Base-by-base conservation (phyloP, 2,329 filamentous ascomycete species). In the Didymella keratinophila region DNA sequence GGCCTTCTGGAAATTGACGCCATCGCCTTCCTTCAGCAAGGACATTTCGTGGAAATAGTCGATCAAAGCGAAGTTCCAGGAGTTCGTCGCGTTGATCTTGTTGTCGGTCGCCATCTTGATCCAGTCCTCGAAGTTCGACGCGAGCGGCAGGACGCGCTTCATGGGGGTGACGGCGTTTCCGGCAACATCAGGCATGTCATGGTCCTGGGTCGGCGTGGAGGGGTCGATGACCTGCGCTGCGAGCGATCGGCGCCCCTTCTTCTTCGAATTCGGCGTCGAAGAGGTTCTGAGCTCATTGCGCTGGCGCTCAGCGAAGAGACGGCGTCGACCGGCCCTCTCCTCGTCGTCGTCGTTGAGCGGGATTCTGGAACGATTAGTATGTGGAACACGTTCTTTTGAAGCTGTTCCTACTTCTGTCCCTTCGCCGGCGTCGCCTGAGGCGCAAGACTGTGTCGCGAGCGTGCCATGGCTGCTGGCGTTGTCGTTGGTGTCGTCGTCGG, bases 61-160 rank as follows among this genome's bases (percentile, higher is more conserved):
- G 74, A 99, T 99, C 18, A 99, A 86, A n/a, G 95, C 95, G 79
- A 99, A 98, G 78, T 98, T 98, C 95, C 95, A 99, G 28, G 93
- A 97, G 78, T 99, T 99, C 59, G 90, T 88, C 47, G 95, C 94
- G 76, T 98, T 99, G 83, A 99, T 99, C 76, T 83, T 84, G 71
- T 99, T 99, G 81, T 99, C 95, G 16, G 95, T 98, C 2, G 95
- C 95, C 93, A 99, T 96, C 84, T 98, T 99, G 93, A 99, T 98
- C 95, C 94, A 98, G 76, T 99, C 95, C 77, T 99, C 95, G 71
- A 98, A 99, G 79, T 99, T 99, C 72, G 95, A 95, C 53, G 99
- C 83, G 69, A 99, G 90, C 1, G 95, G 95, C 27, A 97, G 68
- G 32, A 71, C 92, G 61, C 93, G 90, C 84, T 97, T 97, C 89